Base-by-base conservation (phyloP, 768 basidiomycete genomes). In the Candolleomyces aberdarensis region DNA sequence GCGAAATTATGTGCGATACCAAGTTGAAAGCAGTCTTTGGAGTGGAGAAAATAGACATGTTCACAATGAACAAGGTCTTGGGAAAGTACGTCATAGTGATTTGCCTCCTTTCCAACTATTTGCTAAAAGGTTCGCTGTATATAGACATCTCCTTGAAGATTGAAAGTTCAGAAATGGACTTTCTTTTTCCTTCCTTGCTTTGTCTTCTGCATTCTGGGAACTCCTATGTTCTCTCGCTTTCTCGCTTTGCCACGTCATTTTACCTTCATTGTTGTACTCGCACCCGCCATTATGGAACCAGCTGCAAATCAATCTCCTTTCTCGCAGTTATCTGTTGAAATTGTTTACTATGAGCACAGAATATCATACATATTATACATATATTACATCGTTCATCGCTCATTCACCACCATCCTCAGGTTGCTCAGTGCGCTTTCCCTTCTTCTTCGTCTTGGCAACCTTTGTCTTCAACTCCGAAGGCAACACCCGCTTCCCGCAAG, bases 11-110 rank as follows among this genome's bases (percentile, higher is more conserved):
- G 2, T 96, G 94, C 68, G 94, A 98, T 72, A 77, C 80, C 17
- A 77, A 73, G 17, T 70, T 97, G 65, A 82, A 81, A 67, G 84
- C 87, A 6, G 83, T 96, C 20, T 96, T 98, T 72, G 83, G 82
- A 59, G 82, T 84, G 13, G 90, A 93, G 64, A 90, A 86, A 71
- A 85, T 97, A 59, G 86, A 92, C 74, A 96, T 96, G 93, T 96
- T 96, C 77, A 86, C 80, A 65, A 96, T 96, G 94, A 96, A 96
- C 81, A 94, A 96, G 74, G 82, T 89, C 29, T 76, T 96, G 59
- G 89, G 90, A 70, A 79, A 87, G 89, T 94, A 66, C 71, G 83
- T 76, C 7, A 41, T 43, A 47, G 17, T 59, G 17, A 46, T 46
- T 20, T 46, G 32, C 57, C 43, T 50, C 22, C 31, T 41, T 54